Conservation (phyloP, 805 yeast genomes). For the Cyberlindnera euphorbiae region DNA sequence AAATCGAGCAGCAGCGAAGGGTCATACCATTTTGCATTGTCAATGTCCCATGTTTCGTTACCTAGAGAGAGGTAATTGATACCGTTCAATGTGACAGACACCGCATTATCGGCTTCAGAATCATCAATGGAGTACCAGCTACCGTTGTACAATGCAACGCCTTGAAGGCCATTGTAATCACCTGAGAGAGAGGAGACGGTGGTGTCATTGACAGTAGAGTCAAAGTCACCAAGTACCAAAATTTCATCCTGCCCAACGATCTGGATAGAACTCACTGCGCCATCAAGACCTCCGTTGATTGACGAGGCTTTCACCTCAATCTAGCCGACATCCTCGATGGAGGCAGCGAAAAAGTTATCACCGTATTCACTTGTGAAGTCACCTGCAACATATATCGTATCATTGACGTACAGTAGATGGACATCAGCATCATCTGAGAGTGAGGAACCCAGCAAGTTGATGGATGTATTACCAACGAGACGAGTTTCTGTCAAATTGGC, state of each 20-base stretch:
- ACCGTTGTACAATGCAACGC: conserved; percentile 31
- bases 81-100: conserved; percentile 31
- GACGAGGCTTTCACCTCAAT: conserved; percentile 19
- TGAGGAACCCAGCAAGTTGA: conserved; percentile 27
- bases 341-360: conserved; percentile 33
- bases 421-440: conserved; percentile 39
- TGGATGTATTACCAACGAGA: conserved; percentile 45
- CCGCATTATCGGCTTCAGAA: conserved; percentile 7
- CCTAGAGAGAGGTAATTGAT: conserved; percentile 40
- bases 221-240: conserved; percentile 44
- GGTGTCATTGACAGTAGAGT: conserved; percentile 30
- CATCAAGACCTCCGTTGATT: conserved; percentile 36
- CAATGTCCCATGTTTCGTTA: conserved; percentile 38
- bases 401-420: conserved; percentile 28
- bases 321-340: conserved; percentile 18
- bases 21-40: conserved; percentile 33
- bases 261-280: conserved; percentile 32
- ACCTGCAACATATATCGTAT: conserved; percentile 45
- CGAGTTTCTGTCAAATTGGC: conserved; percentile 22
- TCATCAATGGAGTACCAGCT: conserved; percentile 42
- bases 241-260: conserved; percentile 31
- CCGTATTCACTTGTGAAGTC: conserved; percentile 36
- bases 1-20: conserved; percentile 27
- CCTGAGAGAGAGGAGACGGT: conserved; percentile 25
- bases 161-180: conserved; percentile 32